Evolutionary conservation across 2,329 filamentous ascomycete species (phyloP).

Genomic region (Arthrinium phaeospermum): DNA sequence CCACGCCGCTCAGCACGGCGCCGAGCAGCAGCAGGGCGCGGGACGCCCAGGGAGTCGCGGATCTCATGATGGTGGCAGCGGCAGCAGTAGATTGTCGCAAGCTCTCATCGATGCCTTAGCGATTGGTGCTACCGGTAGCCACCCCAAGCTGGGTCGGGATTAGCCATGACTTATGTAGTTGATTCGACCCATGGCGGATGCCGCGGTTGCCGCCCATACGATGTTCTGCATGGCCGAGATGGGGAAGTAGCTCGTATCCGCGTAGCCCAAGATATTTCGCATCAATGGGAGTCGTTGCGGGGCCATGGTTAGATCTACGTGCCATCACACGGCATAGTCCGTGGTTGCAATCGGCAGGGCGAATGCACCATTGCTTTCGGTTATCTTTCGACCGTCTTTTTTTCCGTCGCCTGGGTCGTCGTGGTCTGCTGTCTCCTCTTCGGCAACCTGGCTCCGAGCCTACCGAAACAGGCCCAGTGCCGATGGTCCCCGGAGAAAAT

Average conservation of each 20-base stretch:
- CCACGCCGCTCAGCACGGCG: constrained; percentile 19
- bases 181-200: neutral
- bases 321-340: neutral
- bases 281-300: neutral
- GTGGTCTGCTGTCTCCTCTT: neutral
- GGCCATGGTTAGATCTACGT: neutral
- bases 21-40: constrained; percentile 19
- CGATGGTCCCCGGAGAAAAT: constrained; percentile 12
- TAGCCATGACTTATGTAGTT: neutral
- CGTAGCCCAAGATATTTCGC: neutral
- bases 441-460: neutral
- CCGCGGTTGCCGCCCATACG: neutral
- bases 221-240: neutral
- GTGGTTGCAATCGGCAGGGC: neutral
- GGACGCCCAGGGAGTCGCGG: neutral
- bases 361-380: neutral
- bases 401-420: neutral
- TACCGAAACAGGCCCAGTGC: constrained; percentile 9
- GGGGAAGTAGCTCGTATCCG: neutral
- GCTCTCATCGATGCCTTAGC: neutral
- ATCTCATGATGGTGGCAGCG: neutral
- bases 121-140: neutral
- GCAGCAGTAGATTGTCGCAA: neutral
- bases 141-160: neutral
- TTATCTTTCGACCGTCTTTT: constrained; percentile 1